Base-by-base conservation (phyloP, 805 yeast species). In the Starmerella geochares region DNA sequence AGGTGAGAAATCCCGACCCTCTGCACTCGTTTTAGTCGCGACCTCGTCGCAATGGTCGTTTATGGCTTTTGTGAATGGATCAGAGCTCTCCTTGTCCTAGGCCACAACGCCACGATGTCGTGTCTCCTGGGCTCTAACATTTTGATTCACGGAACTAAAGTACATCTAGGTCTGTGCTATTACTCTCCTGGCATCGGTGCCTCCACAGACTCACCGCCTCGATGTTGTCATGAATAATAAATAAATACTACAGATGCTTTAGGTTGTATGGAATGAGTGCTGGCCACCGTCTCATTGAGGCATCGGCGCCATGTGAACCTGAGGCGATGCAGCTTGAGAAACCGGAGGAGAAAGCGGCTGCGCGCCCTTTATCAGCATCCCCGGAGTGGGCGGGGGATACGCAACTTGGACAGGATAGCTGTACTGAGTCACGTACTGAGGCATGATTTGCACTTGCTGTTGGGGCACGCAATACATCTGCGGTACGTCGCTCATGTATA, bases 391-490 rank as follows among this genome's bases (percentile, higher is more conserved):
- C 21, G 48, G 48, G n/a, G 35, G 35, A 27, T 49, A 49, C 3
- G 48, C 44, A 11, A 43, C 20, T 16, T 29, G 52, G 13, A 49
- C 23, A 3, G 52, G 51, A 37, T 16, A 33, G 20, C 44, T 28
- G 39, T 38, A 37, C 23, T 49, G 48, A 21, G 46, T 23, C 21
- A 49, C 45, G 38, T 31, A 41, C 48, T 43, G 51, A 28, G 46
- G 57, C 45, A 52, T 49, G 46, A 47, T 17, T 24, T 33, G 48
- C 33, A 50, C 36, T 35, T 52, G 53, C 42, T 46, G 54, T 16
- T 49, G 41, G 25, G 25, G 38, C 39, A 42, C 3, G 41, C 33
- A 40, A 32, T 36, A 37, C 28, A 48, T 21, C 44, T 42, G 51
- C 17, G 37, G 14, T 14, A 39, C 33, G 38, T 41, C 46, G 25